These are phyloP conservation scores for Candida sakaeoensis DNA, from an alignment of 805 yeast species.

Conservation along the genomic window DNA sequence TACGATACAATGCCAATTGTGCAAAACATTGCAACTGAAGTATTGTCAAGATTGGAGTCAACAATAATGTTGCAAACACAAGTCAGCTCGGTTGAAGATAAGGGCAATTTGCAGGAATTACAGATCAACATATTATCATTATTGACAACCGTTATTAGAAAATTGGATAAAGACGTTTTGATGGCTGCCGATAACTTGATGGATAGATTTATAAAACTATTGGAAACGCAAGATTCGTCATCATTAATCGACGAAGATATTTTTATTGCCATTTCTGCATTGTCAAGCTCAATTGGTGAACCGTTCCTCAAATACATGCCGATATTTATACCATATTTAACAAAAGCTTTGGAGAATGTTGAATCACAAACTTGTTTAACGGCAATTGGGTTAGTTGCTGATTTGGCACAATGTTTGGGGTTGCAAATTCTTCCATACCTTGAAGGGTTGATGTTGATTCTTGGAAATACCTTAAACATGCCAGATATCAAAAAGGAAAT, in stretches of 20 bases:
- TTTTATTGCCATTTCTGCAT: slow-evolving; percentile 85
- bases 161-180: slow-evolving; percentile 63
- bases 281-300: slow-evolving; percentile 75
- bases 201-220: slow-evolving; percentile 73
- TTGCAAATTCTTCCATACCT: slow-evolving; percentile 68
- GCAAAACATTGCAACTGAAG: slow-evolving; percentile 70
- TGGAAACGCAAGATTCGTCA: slow-evolving; percentile 52
- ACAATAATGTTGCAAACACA: slow-evolving; percentile 58
- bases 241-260: slow-evolving; percentile 91
- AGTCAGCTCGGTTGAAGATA: slow-evolving; percentile 64
- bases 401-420: slow-evolving; percentile 86
- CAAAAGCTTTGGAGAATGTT: slow-evolving; percentile 73
- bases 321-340: slow-evolving; percentile 78
- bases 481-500: slow-evolving; percentile 71
- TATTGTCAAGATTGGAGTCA: slow-evolving; percentile 65
- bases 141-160: slow-evolving; percentile 78
- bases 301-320: slow-evolving; percentile 74
- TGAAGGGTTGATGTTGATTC: slow-evolving; percentile 75
- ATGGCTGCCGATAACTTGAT: slow-evolving; percentile 79
- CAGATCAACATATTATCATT: slow-evolving; percentile 79
- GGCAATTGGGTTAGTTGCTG: slow-evolving; percentile 94
- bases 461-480: slow-evolving; percentile 70
- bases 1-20: slow-evolving; percentile 65
- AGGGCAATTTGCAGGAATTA: slow-evolving; percentile 77
- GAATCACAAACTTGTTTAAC: slow-evolving; percentile 83